These are phyloP conservation scores for Cardamine resedifolia DNA, from an alignment of 345 rosid species.

Conservation along the genomic window DNA sequence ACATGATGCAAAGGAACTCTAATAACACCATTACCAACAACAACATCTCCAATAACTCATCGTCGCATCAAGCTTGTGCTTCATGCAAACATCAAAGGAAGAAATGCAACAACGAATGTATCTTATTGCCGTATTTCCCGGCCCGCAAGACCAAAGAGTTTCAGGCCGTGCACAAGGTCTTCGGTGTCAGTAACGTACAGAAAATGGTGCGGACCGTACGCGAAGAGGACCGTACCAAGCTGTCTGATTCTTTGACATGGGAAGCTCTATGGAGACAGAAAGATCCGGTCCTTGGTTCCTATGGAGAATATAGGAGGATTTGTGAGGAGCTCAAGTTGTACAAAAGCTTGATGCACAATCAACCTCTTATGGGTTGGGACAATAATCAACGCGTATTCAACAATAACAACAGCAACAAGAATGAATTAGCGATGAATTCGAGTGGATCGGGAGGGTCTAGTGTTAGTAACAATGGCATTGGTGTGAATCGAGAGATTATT, in stretches of 20 bases:
- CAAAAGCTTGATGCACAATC: slow-evolving; percentile 39
- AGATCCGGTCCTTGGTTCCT: slow-evolving; percentile 62
- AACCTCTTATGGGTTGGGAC: slow-evolving; percentile 32
- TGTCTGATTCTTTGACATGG: slow-evolving; percentile 74
- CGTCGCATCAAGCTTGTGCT: slow-evolving; percentile 44
- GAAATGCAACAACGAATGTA: slow-evolving; percentile 42
- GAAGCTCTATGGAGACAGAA: slow-evolving; percentile 69
- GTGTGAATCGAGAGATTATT: slow-evolving; percentile 19
- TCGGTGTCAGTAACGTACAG: slow-evolving; percentile 44
- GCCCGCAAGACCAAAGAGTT: slow-evolving; percentile 39
- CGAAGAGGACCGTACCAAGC: slow-evolving; percentile 47
- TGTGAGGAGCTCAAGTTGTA: slow-evolving; percentile 54
- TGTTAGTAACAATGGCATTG: slow-evolving; percentile 29
- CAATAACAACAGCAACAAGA: slow-evolving; percentile 29
- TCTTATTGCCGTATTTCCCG: slow-evolving; percentile 37
- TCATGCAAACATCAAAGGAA: slow-evolving; percentile 46
- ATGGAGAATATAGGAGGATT: slow-evolving; percentile 56
- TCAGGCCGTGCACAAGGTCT: slow-evolving; percentile 43
- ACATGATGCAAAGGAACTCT: slow-evolving; percentile 33
- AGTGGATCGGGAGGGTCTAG: slow-evolving; percentile 27
- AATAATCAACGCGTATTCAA: slow-evolving; percentile 21
- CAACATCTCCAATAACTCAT: slow-evolving; percentile 15
- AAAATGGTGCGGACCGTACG: slow-evolving; percentile 51
- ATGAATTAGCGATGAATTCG: slow-evolving; percentile 19
- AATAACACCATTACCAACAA: not conserved